A percentile compares a stretch with the other conserved stretches of the same genome.
phyloP scores from a whole-genome alignment of 2,329 filamentous ascomycete genomes.

The Cercospora sp. region DNA sequence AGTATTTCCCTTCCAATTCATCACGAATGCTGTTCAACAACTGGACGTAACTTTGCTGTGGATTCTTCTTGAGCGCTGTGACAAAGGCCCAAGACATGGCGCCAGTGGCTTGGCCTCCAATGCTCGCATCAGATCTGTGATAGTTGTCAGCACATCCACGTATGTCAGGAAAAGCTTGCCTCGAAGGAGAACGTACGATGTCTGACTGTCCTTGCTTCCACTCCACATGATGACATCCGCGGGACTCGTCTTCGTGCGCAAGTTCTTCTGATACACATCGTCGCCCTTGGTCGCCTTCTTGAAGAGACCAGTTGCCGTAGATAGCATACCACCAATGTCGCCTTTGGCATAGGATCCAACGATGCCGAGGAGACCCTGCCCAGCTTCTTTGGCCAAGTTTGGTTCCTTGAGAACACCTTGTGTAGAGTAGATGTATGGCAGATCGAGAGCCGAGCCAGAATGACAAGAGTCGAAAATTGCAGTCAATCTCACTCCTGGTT shows the following conservation, averaged over 20 bases:
- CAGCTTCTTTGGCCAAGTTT: constrained; percentile 77
- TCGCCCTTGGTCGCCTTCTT: constrained; percentile 84
- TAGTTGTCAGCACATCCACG: constrained; percentile 21
- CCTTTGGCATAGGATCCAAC: constrained; percentile 79
- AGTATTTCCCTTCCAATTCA: constrained; percentile 80
- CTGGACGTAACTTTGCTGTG: constrained; percentile 93
- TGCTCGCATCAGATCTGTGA: constrained; percentile 80
- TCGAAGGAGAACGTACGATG: constrained; percentile 71
- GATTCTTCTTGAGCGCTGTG: constrained; percentile 83
- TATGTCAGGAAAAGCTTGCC: no score
- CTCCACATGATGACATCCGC: constrained; percentile 99
- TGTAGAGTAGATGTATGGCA: constrained; percentile 78
- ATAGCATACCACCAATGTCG: constrained; percentile 78
- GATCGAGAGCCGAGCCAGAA: constrained; percentile 73
- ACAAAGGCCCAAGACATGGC: constrained; percentile 99
- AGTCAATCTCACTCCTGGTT: constrained; percentile 78
- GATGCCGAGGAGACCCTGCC: constrained; percentile 67
- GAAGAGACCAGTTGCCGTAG: constrained; percentile 76
- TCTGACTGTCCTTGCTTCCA: constrained; percentile 93
- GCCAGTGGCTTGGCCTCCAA: constrained; percentile 84
- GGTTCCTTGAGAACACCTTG: constrained; percentile 79
- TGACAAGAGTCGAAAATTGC: constrained; percentile 82
- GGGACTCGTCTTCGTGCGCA: constrained; percentile 86
- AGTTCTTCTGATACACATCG: constrained; percentile 73
- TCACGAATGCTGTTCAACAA: constrained; percentile 94